Evolutionary conservation across 1,139 yeast species (phyloP), one percentile per base, ranked within the genome.

Genomic region (Hansenula sp.): DNA sequence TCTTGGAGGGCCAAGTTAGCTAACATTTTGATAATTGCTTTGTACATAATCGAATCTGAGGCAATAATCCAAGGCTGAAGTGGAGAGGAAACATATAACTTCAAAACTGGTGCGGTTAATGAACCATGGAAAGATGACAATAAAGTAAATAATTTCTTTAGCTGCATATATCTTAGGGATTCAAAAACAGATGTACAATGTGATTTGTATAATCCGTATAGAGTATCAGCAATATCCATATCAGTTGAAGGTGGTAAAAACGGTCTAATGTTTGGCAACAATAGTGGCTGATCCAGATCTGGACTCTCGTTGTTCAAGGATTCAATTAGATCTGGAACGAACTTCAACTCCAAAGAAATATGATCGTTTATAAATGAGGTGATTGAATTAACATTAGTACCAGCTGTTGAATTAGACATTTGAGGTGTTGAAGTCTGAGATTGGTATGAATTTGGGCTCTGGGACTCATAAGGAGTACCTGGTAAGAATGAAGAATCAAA

Each of bases 1-100:
- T 71, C 72, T 53, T 84, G 87, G 34, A 81, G 63, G n/a, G 80
- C 79, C 47, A 85, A 65, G 34, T 83, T 83, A n/a, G 84, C 74
- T 48, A 88, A 63, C 74, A 84, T 73, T 51, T 78, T 77, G 17
- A 82, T 71, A 71, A 86, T 69, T 9, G 76, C 67, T 47, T 74
- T 76, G 63, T 84, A 85, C 66, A 83, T 75, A 12, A 75, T 65
- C 52, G 75, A 58, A 61, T 90, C 96, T 58, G 90, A 84, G 38
- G 73, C 66, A 40, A 72, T 60, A 16, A 86, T 74, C 95, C 96
- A 87, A 16, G 73, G 74, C 8, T 70, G 59, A 9, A 82, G 59
- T 5, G 65, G 59, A n/a, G 76, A 76, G 11, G 76, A 67, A 13
- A 71, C 68, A 54, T 83, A 77, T 17, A 88, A 65, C 51, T 77